Evolutionary conservation across 768 basidiomycete genomes (phyloP).

Genomic region (Kwoniella dejecticola): DNA sequence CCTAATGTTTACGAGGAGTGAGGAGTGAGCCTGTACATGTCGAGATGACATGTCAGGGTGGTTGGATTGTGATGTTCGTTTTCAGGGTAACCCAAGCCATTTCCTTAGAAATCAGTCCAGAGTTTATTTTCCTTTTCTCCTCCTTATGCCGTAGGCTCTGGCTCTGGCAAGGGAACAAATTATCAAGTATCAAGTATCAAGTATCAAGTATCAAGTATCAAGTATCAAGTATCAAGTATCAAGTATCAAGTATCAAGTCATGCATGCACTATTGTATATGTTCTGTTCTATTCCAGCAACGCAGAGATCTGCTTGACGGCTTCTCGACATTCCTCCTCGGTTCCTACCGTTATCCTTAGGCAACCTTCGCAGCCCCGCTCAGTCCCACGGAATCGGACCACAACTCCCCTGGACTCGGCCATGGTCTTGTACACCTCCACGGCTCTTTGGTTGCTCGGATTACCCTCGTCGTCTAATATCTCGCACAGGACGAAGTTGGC

Average conservation of each 20-base stretch:
- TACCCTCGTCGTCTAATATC: constrained; percentile 61
- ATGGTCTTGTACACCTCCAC: constrained; percentile 71
- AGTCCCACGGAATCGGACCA: constrained; percentile 83
- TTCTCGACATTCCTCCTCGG: constrained; percentile 70
- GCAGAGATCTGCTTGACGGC: constrained; percentile 58
- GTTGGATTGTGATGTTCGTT: background rate
- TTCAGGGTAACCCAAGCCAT: constrained; percentile 7
- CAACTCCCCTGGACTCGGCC: constrained; percentile 82
- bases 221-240: too few species aligned
- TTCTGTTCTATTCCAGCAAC: constrained; percentile 25
- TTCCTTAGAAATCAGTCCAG: constrained; percentile 1
- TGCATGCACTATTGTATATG: too few species aligned
- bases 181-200: too few species aligned
- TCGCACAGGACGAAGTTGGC: constrained; percentile 90
- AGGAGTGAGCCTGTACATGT: too few species aligned
- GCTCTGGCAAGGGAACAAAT: too few species aligned
- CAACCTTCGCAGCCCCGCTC: constrained; percentile 86
- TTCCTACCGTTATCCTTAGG: constrained; percentile 86
- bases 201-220: too few species aligned
- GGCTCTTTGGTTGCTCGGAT: constrained; percentile 60
- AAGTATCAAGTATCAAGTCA: too few species aligned
- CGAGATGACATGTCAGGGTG: background rate
- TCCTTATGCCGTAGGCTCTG: background rate
- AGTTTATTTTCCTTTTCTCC: constrained; percentile 12
- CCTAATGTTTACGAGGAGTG: too few species aligned